Evolutionary conservation across 208 protist genomes (phyloP).

Genomic region (Leishmania guyanensis): DNA sequence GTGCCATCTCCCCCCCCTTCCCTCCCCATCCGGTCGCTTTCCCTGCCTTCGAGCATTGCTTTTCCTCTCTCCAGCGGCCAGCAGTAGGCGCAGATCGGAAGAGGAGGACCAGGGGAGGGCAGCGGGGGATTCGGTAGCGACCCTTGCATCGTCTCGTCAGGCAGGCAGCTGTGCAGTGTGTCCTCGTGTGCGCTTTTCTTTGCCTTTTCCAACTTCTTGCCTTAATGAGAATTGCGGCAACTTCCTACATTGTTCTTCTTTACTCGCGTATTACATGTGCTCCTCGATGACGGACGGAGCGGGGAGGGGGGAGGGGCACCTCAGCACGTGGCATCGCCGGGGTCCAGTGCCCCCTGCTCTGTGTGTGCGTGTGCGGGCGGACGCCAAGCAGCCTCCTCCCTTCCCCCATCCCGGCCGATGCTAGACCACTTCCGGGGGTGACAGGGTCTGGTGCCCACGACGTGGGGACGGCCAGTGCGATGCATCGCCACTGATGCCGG

Average conservation of each 20-base stretch:
- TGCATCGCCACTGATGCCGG: neutral
- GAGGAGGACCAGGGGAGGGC: neutral
- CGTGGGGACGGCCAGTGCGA: neutral
- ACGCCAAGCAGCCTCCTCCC: too few species aligned
- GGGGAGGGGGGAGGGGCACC: neutral
- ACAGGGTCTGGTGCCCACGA: too few species aligned
- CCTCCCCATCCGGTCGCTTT: slow-evolving; percentile 2
- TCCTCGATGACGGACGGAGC: neutral
- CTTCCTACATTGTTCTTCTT: neutral
- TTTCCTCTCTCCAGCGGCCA: neutral
- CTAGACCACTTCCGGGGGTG: too few species aligned
- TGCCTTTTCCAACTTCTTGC: neutral
- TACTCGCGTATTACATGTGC: neutral
- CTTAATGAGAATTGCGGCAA: too few species aligned
- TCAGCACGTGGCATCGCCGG: too few species aligned
- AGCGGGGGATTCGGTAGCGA: neutral
- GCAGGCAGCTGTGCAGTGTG: neutral
- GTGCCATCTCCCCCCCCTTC: neutral
- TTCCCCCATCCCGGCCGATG: too few species aligned
- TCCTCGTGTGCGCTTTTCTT: neutral
- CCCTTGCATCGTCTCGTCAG: neutral
- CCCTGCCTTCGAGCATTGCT: neutral
- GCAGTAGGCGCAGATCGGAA: neutral
- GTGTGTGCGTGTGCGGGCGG: too few species aligned
- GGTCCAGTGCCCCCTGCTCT: too few species aligned